phyloP scores from a whole-genome alignment of 352 stramenopile species.

The Phytophthora sojae region DNA sequence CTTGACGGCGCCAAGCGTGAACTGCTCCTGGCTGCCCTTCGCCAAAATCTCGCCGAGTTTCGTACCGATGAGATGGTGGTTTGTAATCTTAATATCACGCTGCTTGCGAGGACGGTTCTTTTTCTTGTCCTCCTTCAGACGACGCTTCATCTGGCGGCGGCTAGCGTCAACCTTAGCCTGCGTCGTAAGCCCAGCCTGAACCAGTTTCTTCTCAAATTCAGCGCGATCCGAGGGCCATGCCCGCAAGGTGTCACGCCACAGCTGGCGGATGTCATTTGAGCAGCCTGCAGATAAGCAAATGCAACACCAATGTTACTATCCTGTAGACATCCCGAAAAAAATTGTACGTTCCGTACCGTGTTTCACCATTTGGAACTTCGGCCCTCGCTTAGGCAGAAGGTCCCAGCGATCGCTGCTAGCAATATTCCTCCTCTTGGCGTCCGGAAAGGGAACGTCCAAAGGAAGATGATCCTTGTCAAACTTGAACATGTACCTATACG shows the following conservation, averaged over 20 bases:
- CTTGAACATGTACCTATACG: conserved; percentile 77
- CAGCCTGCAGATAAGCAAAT: conserved; percentile 47
- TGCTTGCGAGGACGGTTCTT: conserved; percentile 83
- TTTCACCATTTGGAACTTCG: conserved; percentile 84
- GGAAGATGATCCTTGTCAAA: conserved; percentile 87
- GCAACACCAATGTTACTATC: conserved; percentile 1
- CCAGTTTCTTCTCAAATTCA: conserved; percentile 82
- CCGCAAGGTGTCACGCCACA: conserved; percentile 83
- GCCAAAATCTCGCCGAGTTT: conserved; percentile 86
- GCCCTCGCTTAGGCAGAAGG: conserved; percentile 67
- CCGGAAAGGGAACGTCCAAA: conserved; percentile 79
- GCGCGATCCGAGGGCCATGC: conserved; percentile 76
- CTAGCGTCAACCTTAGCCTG: conserved; percentile 86
- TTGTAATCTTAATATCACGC: conserved; percentile 91
- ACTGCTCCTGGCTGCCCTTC: conserved; percentile 78
- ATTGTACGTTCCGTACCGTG: conserved; percentile 53
- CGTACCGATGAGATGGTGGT: conserved; percentile 89
- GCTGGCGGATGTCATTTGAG: conserved; percentile 85
- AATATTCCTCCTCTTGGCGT: conserved; percentile 67
- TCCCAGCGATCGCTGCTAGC: conserved; percentile 80
- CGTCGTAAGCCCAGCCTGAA: conserved; percentile 83
- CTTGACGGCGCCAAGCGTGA: conserved; percentile 83
- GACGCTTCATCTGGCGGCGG: conserved; percentile 79
- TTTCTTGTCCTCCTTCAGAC: conserved; percentile 87
- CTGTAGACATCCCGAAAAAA: not conserved